Evolutionary conservation across 345 rosid species (phyloP).

Genomic region (Gossypium thurberi): DNA sequence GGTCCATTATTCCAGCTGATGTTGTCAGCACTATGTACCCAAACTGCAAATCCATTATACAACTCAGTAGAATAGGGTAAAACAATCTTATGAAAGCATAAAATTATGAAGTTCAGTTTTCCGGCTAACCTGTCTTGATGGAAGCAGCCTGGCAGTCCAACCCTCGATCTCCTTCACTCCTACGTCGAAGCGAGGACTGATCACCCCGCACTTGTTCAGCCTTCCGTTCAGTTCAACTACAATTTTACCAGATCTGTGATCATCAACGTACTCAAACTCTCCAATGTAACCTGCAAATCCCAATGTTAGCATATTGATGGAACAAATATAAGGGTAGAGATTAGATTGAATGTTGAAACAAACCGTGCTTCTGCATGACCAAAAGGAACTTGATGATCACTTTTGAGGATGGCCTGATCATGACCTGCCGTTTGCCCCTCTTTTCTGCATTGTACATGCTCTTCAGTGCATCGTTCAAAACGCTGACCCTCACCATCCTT

Average conservation of each 20-base stretch:
- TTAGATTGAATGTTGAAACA: not conserved
- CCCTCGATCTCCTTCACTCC: slow-evolving; percentile 1
- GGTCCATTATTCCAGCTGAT: slow-evolving; percentile 1
- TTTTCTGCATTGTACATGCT: not conserved
- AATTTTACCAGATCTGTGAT: not conserved
- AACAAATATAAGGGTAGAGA: not conserved
- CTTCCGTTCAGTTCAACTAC: not conserved
- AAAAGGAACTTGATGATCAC: slow-evolving; percentile 1
- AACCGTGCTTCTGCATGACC: not conserved
- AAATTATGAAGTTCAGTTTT: not conserved
- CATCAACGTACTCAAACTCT: not conserved
- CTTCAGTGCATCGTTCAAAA: not conserved
- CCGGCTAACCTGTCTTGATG: not conserved
- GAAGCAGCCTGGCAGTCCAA: not conserved
- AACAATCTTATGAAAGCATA: not conserved
- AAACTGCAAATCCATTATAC: not conserved
- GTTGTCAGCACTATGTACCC: not conserved
- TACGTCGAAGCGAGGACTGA: not conserved
- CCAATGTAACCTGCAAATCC: not conserved
- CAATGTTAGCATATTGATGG: not conserved
- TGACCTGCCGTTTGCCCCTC: not conserved
- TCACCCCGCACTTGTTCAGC: not conserved
- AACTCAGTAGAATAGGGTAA: no score
- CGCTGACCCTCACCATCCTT: slow-evolving; percentile 5
- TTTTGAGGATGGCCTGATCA: not conserved